phyloP scores from a whole-genome alignment of 148 eudicot species.

The Spergularia bocconei region DNA sequence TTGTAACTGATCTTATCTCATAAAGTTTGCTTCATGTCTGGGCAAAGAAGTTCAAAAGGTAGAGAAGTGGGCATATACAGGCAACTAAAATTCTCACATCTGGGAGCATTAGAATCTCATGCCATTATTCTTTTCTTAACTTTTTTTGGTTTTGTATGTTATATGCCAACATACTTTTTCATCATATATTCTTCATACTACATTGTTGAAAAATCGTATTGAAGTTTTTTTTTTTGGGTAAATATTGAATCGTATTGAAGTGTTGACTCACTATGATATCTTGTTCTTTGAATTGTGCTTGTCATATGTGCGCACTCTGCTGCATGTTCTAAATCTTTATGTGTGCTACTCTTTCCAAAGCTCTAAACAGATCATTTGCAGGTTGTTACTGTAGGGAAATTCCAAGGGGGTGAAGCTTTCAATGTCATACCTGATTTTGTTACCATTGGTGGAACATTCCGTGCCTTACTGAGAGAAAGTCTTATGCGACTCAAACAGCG shows the following conservation, averaged over 20 bases:
- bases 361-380: slow-evolving; percentile 28
- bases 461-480: slow-evolving; percentile 69
- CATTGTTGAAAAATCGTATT: neutral
- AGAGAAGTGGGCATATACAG: slow-evolving; percentile 5
- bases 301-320: neutral
- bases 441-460: slow-evolving; percentile 89
- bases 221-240: too few species aligned
- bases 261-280: neutral
- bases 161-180: neutral
- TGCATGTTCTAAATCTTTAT: neutral
- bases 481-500: slow-evolving; percentile 62
- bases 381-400: slow-evolving; percentile 94
- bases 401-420: slow-evolving; percentile 96
- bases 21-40: neutral
- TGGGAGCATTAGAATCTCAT: slow-evolving; percentile 15
- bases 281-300: neutral
- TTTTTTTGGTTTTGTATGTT: neutral
- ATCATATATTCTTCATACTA: neutral
- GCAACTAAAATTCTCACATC: neutral
- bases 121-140: neutral
- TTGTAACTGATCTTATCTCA: neutral
- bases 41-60: neutral
- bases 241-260: neutral
- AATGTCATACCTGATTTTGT: slow-evolving; percentile 96
- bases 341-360: neutral